phyloP scores from a whole-genome alignment of 805 yeast species.

The Lipomyces japonicus region DNA sequence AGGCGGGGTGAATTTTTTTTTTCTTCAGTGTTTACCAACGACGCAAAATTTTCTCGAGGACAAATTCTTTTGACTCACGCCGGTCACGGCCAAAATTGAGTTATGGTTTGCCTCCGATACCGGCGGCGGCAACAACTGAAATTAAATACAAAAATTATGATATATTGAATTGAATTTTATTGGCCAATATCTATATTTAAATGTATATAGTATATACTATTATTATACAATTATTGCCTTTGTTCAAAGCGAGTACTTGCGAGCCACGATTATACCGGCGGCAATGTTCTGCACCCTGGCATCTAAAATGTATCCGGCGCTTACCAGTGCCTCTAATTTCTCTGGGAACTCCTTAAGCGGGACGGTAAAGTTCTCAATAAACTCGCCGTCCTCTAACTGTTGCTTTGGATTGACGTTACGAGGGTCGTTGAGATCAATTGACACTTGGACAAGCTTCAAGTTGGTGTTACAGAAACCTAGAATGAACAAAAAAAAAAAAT shows the following conservation, averaged over 20 bases:
- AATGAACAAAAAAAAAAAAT: neutral
- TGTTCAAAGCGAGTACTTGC: slow-evolving; percentile 22
- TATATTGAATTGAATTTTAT: no score
- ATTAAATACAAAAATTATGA: no score
- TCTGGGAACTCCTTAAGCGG: slow-evolving; percentile 59
- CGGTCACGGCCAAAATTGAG: neutral
- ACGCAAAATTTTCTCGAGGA: no score
- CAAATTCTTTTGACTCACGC: neutral
- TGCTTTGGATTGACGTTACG: slow-evolving; percentile 68
- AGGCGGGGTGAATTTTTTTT: no score
- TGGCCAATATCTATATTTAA: no score
- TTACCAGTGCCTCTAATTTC: slow-evolving; percentile 49
- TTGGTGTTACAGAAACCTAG: slow-evolving; percentile 74
- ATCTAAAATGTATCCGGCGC: slow-evolving; percentile 74
- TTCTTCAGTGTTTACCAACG: no score
- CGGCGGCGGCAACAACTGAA: no score
- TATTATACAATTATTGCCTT: no score
- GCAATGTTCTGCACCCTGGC: slow-evolving; percentile 86
- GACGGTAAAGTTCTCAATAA: slow-evolving; percentile 74
- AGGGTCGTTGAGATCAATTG: slow-evolving; percentile 64
- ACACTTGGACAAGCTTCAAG: slow-evolving; percentile 70
- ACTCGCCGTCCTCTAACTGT: slow-evolving; percentile 84
- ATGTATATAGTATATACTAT: no score
- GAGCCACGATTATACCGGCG: slow-evolving; percentile 65
- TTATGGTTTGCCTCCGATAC: no score